These are phyloP conservation scores for Lactarius quietus DNA, from an alignment of 768 basidiomycete species.

Conservation along the genomic window DNA sequence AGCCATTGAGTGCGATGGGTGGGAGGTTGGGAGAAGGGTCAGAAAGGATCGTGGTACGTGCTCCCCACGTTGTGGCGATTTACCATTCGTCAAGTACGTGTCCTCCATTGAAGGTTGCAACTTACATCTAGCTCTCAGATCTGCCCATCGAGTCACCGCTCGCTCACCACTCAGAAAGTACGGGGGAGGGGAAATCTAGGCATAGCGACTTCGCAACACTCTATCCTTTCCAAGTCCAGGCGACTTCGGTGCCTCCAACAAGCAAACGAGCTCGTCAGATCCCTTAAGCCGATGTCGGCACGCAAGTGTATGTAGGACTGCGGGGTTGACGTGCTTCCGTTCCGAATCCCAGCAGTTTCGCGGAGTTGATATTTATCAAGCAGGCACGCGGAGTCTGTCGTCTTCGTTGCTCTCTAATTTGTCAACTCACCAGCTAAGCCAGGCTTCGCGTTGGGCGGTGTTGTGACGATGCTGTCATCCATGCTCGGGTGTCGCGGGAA, in stretches of 20 bases:
- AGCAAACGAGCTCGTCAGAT: background rate
- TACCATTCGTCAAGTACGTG: background rate
- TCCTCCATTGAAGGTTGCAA: background rate
- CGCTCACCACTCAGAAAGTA: background rate
- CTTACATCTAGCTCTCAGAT: background rate
- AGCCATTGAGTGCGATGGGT: background rate
- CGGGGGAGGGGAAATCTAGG: background rate
- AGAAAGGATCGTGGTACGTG: background rate
- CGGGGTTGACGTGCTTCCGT: constrained; percentile 7
- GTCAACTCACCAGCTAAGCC: background rate
- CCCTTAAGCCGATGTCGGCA: constrained; percentile 13
- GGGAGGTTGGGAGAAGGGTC: background rate
- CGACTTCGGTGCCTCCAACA: background rate
- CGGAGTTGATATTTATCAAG: constrained; percentile 23
- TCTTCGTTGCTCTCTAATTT: background rate
- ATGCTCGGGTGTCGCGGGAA: background rate
- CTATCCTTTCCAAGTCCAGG: background rate
- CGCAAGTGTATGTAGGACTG: no score
- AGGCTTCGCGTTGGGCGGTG: background rate
- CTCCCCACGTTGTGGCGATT: background rate
- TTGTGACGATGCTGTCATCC: background rate
- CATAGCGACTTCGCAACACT: background rate
- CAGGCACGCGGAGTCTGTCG: constrained; percentile 1
- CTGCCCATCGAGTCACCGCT: background rate
- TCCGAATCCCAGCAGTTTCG: constrained; percentile 14